Conservation (phyloP, 1,139 yeast species). For the Kazachstania sp. region DNA sequence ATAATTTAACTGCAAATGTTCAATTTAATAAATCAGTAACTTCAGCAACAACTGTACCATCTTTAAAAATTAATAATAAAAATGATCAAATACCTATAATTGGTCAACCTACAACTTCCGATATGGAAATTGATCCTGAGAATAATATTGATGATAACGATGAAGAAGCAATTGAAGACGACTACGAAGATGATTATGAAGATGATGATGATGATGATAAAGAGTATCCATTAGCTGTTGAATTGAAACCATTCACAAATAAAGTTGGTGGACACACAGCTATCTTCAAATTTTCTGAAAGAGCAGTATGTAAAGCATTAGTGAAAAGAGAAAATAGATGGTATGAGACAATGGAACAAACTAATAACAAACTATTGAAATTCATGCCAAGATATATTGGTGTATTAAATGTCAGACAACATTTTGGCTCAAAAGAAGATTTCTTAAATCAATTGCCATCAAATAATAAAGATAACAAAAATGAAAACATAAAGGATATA, state of each 20-base stretch:
- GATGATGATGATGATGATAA: constrained; percentile 23
- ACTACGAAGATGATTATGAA: constrained; percentile 13
- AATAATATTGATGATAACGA: neutral
- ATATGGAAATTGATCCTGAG: neutral
- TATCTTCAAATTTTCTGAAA: constrained; percentile 77
- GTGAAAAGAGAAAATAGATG: constrained; percentile 83
- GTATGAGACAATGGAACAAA: constrained; percentile 78
- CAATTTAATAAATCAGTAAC: neutral
- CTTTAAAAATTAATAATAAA: neutral
- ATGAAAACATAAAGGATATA: neutral
- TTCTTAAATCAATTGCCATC: constrained; percentile 10
- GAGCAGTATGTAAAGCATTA: constrained; percentile 93
- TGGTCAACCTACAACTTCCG: no score
- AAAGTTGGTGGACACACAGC: constrained; percentile 99
- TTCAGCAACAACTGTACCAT: no score
- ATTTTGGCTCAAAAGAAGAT: constrained; percentile 25
- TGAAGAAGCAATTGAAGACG: neutral
- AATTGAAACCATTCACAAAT: constrained; percentile 77
- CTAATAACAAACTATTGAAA: constrained; percentile 64
- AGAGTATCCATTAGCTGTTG: constrained; percentile 65
- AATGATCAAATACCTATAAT: neutral
- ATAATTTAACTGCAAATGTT: neutral
- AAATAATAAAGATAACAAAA: neutral
- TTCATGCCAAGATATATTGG: constrained; percentile 95
- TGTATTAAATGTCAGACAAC: constrained; percentile 79